Evolutionary conservation across 805 yeast genomes (phyloP), one percentile per base, ranked within the genome.

Genomic region (Cyberlindnera mycetangii): DNA sequence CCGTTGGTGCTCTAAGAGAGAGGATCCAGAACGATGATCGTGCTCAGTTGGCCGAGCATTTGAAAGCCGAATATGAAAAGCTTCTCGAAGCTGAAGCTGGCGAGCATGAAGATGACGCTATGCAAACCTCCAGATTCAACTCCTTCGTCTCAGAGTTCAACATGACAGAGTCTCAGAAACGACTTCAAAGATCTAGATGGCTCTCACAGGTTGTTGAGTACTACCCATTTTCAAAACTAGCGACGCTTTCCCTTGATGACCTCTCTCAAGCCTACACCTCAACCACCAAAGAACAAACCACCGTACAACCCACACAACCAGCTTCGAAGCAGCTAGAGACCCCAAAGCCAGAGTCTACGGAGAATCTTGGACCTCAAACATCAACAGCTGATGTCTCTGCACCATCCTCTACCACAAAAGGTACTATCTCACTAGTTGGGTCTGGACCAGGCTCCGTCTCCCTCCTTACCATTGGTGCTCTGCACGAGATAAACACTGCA

Each of bases 371-470:
- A 14, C 25, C 37, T 12, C 11, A 18, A 5, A 20, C 25, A 12
- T 14, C 22, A n/a, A 4, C 38, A 7, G 16, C 20, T 6, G 24
- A 14, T 22, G 20, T 32, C 32, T 11, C 30, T 2, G 5, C 27
- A n/a, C 18, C 19, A 20, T 18, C 16, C 7, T 3, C 32, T 4
- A 5, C 39, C 5, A 52, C 52, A 20, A 62, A 56, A 37, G 95
- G 95, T 1, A 51, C 72, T 2, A 83, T 90, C 10, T 78, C 93
- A 2, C 70, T 92, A n/a, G 89, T 92, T 16, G 98, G 98, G 1
- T 76, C 96, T 2, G 98, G 98, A 0, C 97, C 98, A 0, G 98
- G 98, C 0, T 79, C 92, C 2, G 76, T 85, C 0, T 83, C 89
- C 1, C 74, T 88, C 60, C 71, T 92, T 18, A 90, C 97, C 0